Evolutionary conservation across 164 flowering plant species (phyloP), one percentile per base, ranked within the genome.

Genomic region (Echeveria elegans): DNA sequence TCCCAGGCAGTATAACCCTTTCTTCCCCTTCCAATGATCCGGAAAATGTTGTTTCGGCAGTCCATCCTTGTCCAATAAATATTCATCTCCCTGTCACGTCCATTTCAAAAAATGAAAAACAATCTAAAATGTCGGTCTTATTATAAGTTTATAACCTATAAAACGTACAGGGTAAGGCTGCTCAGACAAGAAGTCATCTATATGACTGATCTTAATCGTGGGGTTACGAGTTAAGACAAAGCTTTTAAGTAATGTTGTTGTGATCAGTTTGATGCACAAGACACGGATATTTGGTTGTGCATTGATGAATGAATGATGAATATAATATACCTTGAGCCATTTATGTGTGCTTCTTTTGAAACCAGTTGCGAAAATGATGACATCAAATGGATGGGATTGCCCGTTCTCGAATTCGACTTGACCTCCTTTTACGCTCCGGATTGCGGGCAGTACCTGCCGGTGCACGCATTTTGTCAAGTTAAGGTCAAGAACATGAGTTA

Each of bases 1-100:
- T 36, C 96, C 93, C 0, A 53, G 79, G 61, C 87, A 86, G 50
- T 85, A 90, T 11, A 90, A 70, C 1, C 90, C 90, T 31, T 86
- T 85, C 59, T 75, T 66, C 2, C 96, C 94, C 68, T 86, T 87
- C 88, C 88, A 88, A 40, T 85, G 81, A 71, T 79, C 68, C 0
- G 96, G 90, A 63, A 30, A 78, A n/a, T 66, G 64, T 4, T 16
- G 75, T 64, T 76, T 83, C 6, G 88, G 72, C 60, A 88, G 29
- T 62, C 93, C 96, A 45, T 89, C 81, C 0, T 86, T 77, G 31
- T 76, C 72, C 45, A 89, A 65, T 10, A 85, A 72, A 59, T 73
- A 68, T 34, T 82, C 82, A 37, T 76, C 90, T 28, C 82, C 88
- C 86, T 86, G 53, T 38, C 24, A n/a, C 11, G 14, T 2, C 45